Evolutionary conservation across 768 basidiomycete genomes (phyloP), one percentile per base, ranked within the genome.

Genomic region (Psilocybe azurescens): DNA sequence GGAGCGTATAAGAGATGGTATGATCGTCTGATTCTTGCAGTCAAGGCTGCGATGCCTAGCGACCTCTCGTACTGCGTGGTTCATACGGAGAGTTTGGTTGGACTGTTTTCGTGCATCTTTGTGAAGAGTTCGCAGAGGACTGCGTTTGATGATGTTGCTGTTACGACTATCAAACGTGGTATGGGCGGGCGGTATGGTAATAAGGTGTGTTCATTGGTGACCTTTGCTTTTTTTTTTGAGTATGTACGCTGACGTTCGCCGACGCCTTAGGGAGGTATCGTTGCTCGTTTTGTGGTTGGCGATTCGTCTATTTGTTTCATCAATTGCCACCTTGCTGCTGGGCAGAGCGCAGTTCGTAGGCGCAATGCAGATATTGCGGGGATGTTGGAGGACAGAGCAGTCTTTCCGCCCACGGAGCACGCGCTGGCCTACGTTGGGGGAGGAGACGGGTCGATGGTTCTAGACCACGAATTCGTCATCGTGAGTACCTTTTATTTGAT

Each of bases 301-400:
- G 95, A 98, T 73, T 91, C 95, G 1, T 96, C 94, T 0, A 72
- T 98, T 13, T 99, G 97, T 75, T 91, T 97, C 69, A 87, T 99
- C 78, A 99, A 99, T 76, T 95, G 93, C 66, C 97, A 99, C 81
- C 84, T 99, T 61, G 97, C 96, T n/a, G 94, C 94, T 5, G 97
- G 97, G 1, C 96, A 98, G 69, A 84, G 86, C 59, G 90, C 91
- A 53, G 84, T 91, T 16, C 84, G 91, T 1, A 83, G 91, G 63
- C 84, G 97, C 16, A 97, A 97, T 67, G 87, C 89, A 2, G 97
- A 99, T 74, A 79, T 95, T 10, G 89, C 91, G 5, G 90, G 88
- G 0, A 91, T 99, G 61, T 75, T 98, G 61, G 97, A 99, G 68
- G 90, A 92, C 63, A 88, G 88, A 56, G 73, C 83, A 1, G 80